Base-by-base conservation (phyloP, 164 flowering plant genomes). In the Vitis rupestris region DNA sequence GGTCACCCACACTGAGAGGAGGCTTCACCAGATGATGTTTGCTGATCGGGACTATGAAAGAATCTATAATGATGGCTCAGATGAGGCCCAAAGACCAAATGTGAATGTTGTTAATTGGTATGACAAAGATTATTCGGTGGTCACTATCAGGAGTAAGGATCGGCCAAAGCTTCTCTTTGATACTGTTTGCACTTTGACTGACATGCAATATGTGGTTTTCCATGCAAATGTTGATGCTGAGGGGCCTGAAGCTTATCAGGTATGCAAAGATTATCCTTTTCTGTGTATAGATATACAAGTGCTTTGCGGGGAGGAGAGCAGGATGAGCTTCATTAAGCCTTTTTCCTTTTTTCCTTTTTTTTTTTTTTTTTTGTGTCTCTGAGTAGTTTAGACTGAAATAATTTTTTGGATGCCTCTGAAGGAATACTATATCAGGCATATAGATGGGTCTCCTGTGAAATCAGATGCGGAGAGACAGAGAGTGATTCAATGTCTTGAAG, bases 21-120 rank as follows among this genome's bases (percentile, higher is more conserved):
- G 99, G 83, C 93, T 95, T 72, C 99, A 95, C 72, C 97, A 93
- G 75, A 86, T 95, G 91, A 87, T 95, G 99, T 89, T 91, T 80
- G 93, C 82, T 37, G 99, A 90, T 61, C 75, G 97, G 54, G 99
- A 95, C 57, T 93, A 90, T 69, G 93, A 87, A 59, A 78, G 83
- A 10, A 53, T 60, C 9, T 85, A 68, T 44, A 76, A 70, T 54
- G 89, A 76, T 49, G 50, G 23, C 9, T 67, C 59, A 64, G 85
- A 83, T 71, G 90, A 77, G 44, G 81, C 70, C 44, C 84, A 78
- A 49, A 83, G 85, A 69, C 97, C 97, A 0, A 66, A 83, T 69
- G 94, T 93, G 30, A 85, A 66, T 27, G 88, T 95, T 65, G 87
- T 76, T n/a, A 81, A 91, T 80, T 93, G 89, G 89, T 66, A 58